These are phyloP conservation scores for Picochlorum costavermella DNA, from an alignment of 139 green algal species.

Conservation along the genomic window DNA sequence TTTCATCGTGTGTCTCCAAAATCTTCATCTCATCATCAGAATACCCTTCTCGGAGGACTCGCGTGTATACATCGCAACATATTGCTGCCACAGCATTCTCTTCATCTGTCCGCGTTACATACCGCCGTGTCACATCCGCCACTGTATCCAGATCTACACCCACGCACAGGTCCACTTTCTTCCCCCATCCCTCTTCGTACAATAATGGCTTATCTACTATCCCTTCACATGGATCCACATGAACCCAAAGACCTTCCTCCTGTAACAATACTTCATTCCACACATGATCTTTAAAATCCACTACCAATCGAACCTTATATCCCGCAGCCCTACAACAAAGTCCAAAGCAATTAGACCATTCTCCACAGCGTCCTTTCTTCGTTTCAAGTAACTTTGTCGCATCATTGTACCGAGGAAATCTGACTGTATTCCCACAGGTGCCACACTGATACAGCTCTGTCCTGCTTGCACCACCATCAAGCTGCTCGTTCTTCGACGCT, in stretches of 20 bases:
- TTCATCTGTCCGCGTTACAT: conserved; percentile 25
- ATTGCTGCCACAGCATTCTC: neutral
- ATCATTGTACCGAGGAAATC: conserved; percentile 55
- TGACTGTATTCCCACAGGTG: conserved; percentile 9
- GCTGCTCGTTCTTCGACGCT: conserved; percentile 38
- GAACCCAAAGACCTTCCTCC: conserved; percentile 44
- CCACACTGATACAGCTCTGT: conserved; percentile 43
- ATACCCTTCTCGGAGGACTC: neutral
- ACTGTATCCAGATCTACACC: conserved; percentile 39
- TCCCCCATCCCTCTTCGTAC: conserved; percentile 65
- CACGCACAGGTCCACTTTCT: conserved; percentile 65
- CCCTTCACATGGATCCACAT: conserved; percentile 63
- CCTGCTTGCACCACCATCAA: conserved; percentile 19
- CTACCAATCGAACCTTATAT: conserved; percentile 48
- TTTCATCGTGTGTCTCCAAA: neutral
- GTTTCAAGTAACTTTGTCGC: conserved; percentile 62
- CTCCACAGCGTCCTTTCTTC: conserved; percentile 55
- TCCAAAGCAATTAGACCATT: conserved; percentile 73
- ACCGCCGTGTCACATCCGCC: conserved; percentile 58
- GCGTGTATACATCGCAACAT: conserved; percentile 1
- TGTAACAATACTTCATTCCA: conserved; percentile 53
- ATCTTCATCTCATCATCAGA: neutral
- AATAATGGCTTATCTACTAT: conserved; percentile 48
- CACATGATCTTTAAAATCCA: conserved; percentile 69
- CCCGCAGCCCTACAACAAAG: conserved; percentile 33